phyloP scores from a whole-genome alignment of 2,329 filamentous ascomycete genomes.

The Periconia macrospinosa region DNA sequence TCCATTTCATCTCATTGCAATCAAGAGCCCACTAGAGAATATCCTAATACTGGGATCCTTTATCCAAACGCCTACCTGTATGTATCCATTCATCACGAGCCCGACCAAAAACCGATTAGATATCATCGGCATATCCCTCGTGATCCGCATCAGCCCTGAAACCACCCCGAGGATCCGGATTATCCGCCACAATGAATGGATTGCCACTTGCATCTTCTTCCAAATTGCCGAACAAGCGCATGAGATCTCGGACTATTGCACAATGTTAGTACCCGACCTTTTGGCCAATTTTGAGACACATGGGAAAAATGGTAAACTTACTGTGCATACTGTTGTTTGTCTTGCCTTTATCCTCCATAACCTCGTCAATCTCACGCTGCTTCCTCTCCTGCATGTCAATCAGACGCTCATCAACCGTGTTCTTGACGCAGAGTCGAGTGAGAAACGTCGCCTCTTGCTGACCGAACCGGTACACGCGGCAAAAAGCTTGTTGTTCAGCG shows the following conservation, averaged over 20 bases:
- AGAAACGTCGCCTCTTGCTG: conserved; percentile 64
- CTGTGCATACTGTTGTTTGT: conserved; percentile 24
- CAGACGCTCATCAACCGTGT: conserved; percentile 63
- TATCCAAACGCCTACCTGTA: too few relatives aligned
- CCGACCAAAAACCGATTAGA: not conserved
- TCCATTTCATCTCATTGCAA: too few relatives aligned
- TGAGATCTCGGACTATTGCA: conserved; percentile 43
- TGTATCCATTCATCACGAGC: too few relatives aligned
- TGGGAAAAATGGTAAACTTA: conserved; percentile 8
- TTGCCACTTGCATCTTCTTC: conserved; percentile 41
- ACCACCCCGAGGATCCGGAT: conserved; percentile 29
- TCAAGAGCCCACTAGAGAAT: too few relatives aligned
- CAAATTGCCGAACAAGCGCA: conserved; percentile 51
- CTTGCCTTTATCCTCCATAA: conserved; percentile 47
- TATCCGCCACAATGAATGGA: conserved; percentile 47
- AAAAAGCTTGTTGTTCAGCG: conserved; percentile 65
- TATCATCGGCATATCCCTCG: conserved; percentile 36
- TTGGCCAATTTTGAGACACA: too few relatives aligned
- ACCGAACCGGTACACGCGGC: conserved; percentile 65
- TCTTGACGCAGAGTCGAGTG: conserved; percentile 58
- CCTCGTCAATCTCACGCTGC: conserved; percentile 45
- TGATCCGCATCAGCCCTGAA: conserved; percentile 34
- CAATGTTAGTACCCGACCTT: conserved; percentile 7
- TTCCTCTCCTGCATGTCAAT: conserved; percentile 60
- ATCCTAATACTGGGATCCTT: too few relatives aligned